Base-by-base conservation (phyloP, 208 protist species). In the Trypanosoma scelopori region DNA sequence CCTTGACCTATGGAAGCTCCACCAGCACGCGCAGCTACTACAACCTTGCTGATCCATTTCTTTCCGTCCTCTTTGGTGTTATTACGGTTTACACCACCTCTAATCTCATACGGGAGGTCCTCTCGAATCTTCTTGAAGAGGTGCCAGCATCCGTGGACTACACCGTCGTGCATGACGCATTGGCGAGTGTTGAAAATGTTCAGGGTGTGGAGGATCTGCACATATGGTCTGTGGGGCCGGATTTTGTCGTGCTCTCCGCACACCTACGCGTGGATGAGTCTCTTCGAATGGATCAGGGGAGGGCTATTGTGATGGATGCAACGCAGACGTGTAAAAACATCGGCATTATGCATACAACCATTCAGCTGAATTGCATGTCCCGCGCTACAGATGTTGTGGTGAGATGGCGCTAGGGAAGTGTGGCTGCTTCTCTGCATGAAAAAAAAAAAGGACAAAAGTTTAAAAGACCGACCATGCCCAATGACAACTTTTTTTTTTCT, bases 11-110 rank as follows among this genome's bases (percentile, higher is more conserved):
- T 13, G 71, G 65, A 27, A 55, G 3, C 39, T 20, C 32, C 13
- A 59, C 6, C 41, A 69, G 53, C 30, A 28, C 37, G 5, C 47
- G 59, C 39, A 75, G 69, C 13, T 55, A 58, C 37, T 88, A 70
- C 57, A 85, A 88, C 28, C 58, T 85, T 7, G 76, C 76, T 1
- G 82, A 88, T 67, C 82, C 82, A 11, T 47, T 82, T 20, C 52
- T 60, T 1, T 82, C 82, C 15, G 30, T 85, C 27, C 50, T 85
- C 9, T 88, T 88, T 49, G 80, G 56, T 16, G 30, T 79, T 4
- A 73, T 85, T 45, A 79, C 76, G 18, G 46, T 88, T 11, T 69
- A 67, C 1, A 85, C 79, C 3, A 85, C 82, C 9, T 47, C 48
- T 22, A 35, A 35, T 32, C 41, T 85, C 0, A n/a, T 84, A 0